phyloP scores from a whole-genome alignment of 257 asterid species.

The Nicotiana tabacum region DNA sequence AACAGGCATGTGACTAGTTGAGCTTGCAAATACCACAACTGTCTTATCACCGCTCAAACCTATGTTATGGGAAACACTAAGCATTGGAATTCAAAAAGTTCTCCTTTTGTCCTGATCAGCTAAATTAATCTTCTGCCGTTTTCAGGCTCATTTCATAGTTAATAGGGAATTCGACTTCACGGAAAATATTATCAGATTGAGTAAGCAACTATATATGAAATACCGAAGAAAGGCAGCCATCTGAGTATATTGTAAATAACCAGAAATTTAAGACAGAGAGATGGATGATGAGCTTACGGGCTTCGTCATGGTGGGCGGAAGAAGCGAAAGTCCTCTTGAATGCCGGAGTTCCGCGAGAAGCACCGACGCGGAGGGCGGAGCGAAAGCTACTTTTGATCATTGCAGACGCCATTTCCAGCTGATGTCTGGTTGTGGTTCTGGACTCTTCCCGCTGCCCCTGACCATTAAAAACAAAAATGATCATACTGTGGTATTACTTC shows the following conservation, averaged over 20 bases:
- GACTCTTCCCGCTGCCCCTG: background rate
- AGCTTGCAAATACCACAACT: no score
- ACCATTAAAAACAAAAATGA: background rate
- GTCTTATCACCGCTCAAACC: no score
- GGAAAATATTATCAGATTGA: background rate
- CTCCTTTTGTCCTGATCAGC: no score
- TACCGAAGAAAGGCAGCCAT: no score
- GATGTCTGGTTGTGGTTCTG: background rate
- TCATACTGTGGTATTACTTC: background rate
- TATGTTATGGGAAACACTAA: no score
- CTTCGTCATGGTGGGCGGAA: constrained; percentile 59
- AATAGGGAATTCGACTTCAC: background rate
- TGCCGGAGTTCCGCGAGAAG: constrained; percentile 38
- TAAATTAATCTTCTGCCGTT: background rate
- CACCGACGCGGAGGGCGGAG: constrained; percentile 60
- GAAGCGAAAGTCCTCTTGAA: constrained; percentile 55
- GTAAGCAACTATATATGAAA: background rate
- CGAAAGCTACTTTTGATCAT: constrained; percentile 67
- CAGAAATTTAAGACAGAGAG: background rate
- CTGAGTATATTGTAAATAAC: background rate
- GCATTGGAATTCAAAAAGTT: no score
- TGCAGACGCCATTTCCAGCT: constrained; percentile 59
- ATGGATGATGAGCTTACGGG: constrained; percentile 36
- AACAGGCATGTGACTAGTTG: no score
- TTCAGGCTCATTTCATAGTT: background rate